A percentile compares a stretch with the other conserved stretches of the same genome.
phyloP scores from a whole-genome alignment of 257 asterid genomes.

The Solanum ossicruentum region DNA sequence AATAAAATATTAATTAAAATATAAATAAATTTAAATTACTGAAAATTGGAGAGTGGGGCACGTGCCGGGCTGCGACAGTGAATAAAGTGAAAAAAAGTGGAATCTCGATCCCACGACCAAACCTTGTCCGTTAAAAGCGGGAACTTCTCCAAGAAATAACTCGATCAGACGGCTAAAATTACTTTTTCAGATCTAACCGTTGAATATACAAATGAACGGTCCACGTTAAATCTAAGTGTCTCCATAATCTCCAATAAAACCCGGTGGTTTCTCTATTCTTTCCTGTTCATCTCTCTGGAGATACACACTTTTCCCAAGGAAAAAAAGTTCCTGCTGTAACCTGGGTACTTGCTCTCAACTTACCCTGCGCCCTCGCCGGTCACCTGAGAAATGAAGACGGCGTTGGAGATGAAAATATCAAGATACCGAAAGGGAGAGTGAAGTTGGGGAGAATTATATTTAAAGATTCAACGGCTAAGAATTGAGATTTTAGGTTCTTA shows the following conservation, averaged over 20 bases:
- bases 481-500: constrained; percentile 1
- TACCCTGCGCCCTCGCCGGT: constrained; percentile 18
- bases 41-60: background rate
- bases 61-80: constrained; percentile 9
- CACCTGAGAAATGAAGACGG: constrained; percentile 55
- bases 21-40: background rate
- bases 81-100: constrained; percentile 6
- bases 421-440: constrained; percentile 5
- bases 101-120: constrained; percentile 29
- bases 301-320: constrained; percentile 1
- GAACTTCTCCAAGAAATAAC: constrained; percentile 6
- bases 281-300: constrained; percentile 4
- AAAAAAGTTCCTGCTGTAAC: background rate
- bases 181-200: background rate
- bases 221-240: constrained; percentile 12
- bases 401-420: constrained; percentile 30
- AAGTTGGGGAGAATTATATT: background rate
- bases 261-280: constrained; percentile 17
- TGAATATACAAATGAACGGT: constrained; percentile 18
- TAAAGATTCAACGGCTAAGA: constrained; percentile 5
- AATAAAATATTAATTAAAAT: background rate
- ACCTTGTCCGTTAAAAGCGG: constrained; percentile 19
- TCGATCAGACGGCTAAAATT: constrained; percentile 23
- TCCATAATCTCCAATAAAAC: constrained; percentile 16
- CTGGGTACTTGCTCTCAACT: background rate